Evolutionary conservation across 768 basidiomycete species (phyloP), one percentile per base, ranked within the genome.

Genomic region (Hypholoma sublateritium): DNA sequence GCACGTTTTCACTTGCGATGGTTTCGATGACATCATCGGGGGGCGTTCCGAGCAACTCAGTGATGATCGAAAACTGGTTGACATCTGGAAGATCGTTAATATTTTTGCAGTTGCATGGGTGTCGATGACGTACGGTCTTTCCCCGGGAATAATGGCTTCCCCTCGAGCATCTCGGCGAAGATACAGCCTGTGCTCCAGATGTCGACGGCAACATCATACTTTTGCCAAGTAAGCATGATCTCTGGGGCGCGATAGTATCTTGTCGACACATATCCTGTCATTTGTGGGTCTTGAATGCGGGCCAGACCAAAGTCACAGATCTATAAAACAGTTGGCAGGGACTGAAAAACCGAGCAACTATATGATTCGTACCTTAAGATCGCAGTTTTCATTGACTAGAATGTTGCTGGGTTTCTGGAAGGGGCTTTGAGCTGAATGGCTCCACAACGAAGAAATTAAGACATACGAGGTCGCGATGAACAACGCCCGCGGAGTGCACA

Each of bases 161-260:
- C 97, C 71, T 98, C 95, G 48, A 99, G 76, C 97, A 99, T 99
- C 79, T 99, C 97, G 5, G 97, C 97, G 67, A 99, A 98, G 72
- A 99, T 98, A 77, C 97, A 99, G 5, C 95, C 97, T 11, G 95
- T 95, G 68, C 93, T 95, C 97, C 97, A 98, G 70, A 98, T 96
- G 71, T 99, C 97, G 60, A 99, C 97, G 50, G 96, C 97, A 55
- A 98, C 95, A 72, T 98, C 96, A 76, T 99, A 99, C 78, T 98
- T 98, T 74, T 99, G 97, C 97, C 97, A 99, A 37, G 97, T 99
- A 70, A 99, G 82, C 97, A 99, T 99, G 77, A 99, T 99, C 75
- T 99, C 97, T 5, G 97, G 97, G 5, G 97, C 97, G 50, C 97
- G 89, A 71, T 99, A 99, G 77, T 99, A 99, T 63, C 97, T 82